phyloP scores from a whole-genome alignment of 2,329 filamentous ascomycete species.

The Paracamarosporium sp. region DNA sequence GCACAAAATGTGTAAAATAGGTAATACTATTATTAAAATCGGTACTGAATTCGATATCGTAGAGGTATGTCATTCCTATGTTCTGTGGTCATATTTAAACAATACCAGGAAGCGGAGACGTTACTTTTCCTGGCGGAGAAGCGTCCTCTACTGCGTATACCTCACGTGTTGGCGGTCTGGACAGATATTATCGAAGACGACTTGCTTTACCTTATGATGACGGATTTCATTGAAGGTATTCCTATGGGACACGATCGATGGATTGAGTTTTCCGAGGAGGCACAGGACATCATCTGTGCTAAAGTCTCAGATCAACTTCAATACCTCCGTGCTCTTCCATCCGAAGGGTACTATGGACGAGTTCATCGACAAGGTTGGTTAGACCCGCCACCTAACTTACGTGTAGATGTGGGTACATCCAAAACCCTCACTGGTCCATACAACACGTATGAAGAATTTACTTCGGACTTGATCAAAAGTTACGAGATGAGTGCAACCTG shows the following conservation, averaged over 20 bases:
- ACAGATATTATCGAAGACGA: neutral
- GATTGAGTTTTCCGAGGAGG: neutral
- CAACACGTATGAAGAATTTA: conserved; percentile 1
- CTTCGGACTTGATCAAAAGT: neutral
- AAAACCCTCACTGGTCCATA: neutral
- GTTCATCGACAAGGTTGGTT: conserved; percentile 3
- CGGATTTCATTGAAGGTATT: neutral
- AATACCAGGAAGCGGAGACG: conserved; percentile 4
- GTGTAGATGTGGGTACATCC: neutral
- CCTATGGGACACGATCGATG: neutral
- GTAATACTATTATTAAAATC: neutral
- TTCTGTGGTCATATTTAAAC: neutral
- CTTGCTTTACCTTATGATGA: neutral
- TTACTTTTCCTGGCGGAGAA: conserved; percentile 1
- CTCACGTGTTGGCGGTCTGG: conserved; percentile 1
- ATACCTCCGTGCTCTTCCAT: neutral
- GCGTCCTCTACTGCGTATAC: neutral
- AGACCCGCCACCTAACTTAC: neutral
- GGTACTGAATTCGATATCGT: neutral
- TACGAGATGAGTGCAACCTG: neutral
- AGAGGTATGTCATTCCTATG: neutral
- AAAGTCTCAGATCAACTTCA: neutral
- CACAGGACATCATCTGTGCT: neutral
- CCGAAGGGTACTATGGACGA: conserved; percentile 8
- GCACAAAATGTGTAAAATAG: neutral